These are phyloP conservation scores for Cercis canadensis DNA, from an alignment of 306 rosid species.

Conservation along the genomic window DNA sequence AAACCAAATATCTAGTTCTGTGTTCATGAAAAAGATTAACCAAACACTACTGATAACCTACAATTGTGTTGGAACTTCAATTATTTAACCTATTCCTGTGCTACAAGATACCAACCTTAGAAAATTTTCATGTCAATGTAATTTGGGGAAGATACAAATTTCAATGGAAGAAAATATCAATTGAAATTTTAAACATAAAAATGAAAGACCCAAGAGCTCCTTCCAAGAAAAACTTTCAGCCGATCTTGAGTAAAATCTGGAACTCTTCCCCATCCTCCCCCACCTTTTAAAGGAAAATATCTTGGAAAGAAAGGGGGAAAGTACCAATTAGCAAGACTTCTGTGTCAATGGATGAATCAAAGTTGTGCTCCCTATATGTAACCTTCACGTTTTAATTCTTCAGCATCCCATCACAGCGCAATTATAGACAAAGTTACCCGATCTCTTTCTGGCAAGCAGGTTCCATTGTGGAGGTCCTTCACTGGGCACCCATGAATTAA, in stretches of 20 bases:
- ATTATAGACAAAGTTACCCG: conserved; percentile 86
- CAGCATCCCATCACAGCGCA: conserved; percentile 99
- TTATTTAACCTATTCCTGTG: conserved; percentile 76
- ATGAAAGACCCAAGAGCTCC: conserved; percentile 43
- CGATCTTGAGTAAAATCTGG: conserved; percentile 66
- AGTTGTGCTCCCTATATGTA: conserved; percentile 43
- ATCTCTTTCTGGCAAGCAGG: conserved; percentile 74
- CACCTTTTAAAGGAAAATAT: conserved; percentile 45
- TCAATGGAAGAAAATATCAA: conserved; percentile 52
- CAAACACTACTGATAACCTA: conserved; percentile 56
- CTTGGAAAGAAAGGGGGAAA: conserved; percentile 39
- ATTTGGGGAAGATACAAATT: conserved; percentile 59
- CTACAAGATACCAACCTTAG: conserved; percentile 65
- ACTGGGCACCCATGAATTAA: conserved; percentile 93
- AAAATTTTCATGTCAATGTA: conserved; percentile 62
- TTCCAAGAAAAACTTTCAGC: conserved; percentile 57
- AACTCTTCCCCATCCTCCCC: conserved; percentile 55
- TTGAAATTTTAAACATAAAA: conserved; percentile 43
- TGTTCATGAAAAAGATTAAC: conserved; percentile 55
- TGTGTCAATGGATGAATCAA: conserved; percentile 54
- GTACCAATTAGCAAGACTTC: conserved; percentile 81
- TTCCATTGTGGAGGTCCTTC: conserved; percentile 92
- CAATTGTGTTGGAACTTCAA: conserved; percentile 62
- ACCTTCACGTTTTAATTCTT: conserved; percentile 34
- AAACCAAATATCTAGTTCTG: conserved; percentile 56